Conservation (phyloP, 192 early-diverging fungal species). For the Tieghemiomyces parasiticus region DNA sequence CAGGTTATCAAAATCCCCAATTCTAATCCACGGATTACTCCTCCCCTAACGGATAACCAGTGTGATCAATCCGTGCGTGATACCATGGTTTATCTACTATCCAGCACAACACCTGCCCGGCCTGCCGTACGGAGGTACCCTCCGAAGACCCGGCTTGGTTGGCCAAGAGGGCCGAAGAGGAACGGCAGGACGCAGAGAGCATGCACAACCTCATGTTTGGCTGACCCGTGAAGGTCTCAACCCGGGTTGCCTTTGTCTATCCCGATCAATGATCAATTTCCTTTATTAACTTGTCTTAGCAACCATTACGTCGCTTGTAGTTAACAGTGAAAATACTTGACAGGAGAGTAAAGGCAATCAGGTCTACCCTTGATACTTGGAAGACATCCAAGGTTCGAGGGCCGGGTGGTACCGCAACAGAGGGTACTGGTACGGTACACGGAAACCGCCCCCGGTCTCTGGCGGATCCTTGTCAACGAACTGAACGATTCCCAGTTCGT, state of each 20-base stretch:
- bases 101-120: not conserved
- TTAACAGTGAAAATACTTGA: not conserved
- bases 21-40: not conserved
- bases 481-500: conserved; percentile 6
- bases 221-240: not conserved
- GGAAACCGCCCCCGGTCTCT: not conserved
- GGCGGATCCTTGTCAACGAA: not conserved
- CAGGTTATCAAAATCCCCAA: not conserved
- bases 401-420: not conserved
- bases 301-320: not conserved
- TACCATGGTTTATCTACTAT: not conserved
- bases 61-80: not conserved
- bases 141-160: not conserved
- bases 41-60: not conserved
- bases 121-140: not conserved
- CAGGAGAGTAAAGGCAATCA: not conserved
- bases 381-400: not conserved
- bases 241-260: not conserved
- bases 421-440: not conserved
- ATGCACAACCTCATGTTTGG: not conserved
- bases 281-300: not conserved
- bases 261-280: not conserved
- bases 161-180: not conserved
- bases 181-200: not conserved
- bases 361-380: not conserved